Base-by-base conservation (phyloP, 1,139 yeast species). In the Debaryomyces singareniensis region DNA sequence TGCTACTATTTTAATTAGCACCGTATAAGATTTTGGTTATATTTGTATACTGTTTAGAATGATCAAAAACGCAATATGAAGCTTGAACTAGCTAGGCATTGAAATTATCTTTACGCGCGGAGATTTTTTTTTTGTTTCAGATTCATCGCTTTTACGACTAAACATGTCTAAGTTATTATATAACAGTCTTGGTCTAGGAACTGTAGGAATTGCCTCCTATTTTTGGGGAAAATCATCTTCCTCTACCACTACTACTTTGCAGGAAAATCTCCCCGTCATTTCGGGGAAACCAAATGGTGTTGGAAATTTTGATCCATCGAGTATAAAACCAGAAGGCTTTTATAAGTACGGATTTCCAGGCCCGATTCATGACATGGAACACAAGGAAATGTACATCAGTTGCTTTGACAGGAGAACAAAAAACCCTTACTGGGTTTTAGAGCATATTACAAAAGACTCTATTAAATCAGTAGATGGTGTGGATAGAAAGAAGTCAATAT, bases 281-380 rank as follows among this genome's bases (percentile, higher is more conserved):
- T n/a, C 21, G 21, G 35, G 32, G 13, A 33, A 22, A n/a, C 35
- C 27, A 28, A 31, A 16, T 36, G 37, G 15, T 4, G 22, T 11
- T 6, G 20, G 13, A 14, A n/a, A 20, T 6, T 13, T 21, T 2
- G 13, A 25, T 13, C 21, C 21, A 18, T 7, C 21, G 7, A 7
- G 9, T 7, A 18, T 26, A 29, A 37, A 12, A 36, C 96, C 96
- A 0, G 71, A 74, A 23, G 94, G 67, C 9, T 83, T 82, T 54
- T 83, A 81, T 62, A 80, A 78, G 47, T 89, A 83, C 49, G 98
- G 98, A 3, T 85, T 84, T 47, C 97, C 97, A 0, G 96, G 96
- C 1, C 97, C 97, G 0, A 71, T 82, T 25, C 94, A 86, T 51
- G 98, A 91, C 49, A 57, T 91, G 37, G 75, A 77, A 33, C 72